These are phyloP conservation scores for Clarkia xantiana DNA, from an alignment of 345 rosid species.

Conservation along the genomic window DNA sequence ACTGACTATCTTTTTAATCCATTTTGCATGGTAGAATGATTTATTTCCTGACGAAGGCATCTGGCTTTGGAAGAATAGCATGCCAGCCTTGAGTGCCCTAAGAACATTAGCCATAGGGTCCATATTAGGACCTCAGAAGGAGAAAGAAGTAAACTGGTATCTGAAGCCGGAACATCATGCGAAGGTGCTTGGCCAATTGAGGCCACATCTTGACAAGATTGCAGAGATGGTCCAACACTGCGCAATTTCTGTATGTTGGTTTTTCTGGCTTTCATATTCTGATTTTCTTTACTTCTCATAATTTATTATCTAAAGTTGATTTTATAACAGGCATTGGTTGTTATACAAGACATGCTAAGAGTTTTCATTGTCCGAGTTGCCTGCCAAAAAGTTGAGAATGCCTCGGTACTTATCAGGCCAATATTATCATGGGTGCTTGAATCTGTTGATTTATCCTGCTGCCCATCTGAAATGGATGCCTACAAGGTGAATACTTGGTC, in stretches of 20 bases:
- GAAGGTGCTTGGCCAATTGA: slow-evolving; percentile 63
- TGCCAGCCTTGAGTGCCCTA: slow-evolving; percentile 80
- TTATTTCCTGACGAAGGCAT: slow-evolving; percentile 82
- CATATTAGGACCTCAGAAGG: slow-evolving; percentile 72
- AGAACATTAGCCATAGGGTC: slow-evolving; percentile 79
- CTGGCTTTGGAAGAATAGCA: slow-evolving; percentile 87
- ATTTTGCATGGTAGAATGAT: slow-evolving; percentile 57
- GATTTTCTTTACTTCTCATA: neutral
- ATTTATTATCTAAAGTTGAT: slow-evolving; percentile 6
- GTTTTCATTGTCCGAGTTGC: slow-evolving; percentile 79
- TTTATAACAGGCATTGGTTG: slow-evolving; percentile 54
- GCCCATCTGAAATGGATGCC: slow-evolving; percentile 41
- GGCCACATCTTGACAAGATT: slow-evolving; percentile 76
- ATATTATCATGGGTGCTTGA: slow-evolving; percentile 48
- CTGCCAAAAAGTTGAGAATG: slow-evolving; percentile 59
- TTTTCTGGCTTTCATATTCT: neutral
- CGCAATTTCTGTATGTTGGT: slow-evolving; percentile 73
- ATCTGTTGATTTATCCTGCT: slow-evolving; percentile 26
- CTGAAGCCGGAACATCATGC: slow-evolving; percentile 51
- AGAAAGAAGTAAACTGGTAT: slow-evolving; percentile 79
- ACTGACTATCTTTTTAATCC: slow-evolving; percentile 14
- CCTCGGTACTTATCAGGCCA: slow-evolving; percentile 60
- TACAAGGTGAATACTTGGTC: slow-evolving; percentile 42
- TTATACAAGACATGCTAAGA: slow-evolving; percentile 90
- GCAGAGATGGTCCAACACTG: slow-evolving; percentile 79